Conservation (phyloP, 306 rosid species). For the Vachellia pachyceras region DNA sequence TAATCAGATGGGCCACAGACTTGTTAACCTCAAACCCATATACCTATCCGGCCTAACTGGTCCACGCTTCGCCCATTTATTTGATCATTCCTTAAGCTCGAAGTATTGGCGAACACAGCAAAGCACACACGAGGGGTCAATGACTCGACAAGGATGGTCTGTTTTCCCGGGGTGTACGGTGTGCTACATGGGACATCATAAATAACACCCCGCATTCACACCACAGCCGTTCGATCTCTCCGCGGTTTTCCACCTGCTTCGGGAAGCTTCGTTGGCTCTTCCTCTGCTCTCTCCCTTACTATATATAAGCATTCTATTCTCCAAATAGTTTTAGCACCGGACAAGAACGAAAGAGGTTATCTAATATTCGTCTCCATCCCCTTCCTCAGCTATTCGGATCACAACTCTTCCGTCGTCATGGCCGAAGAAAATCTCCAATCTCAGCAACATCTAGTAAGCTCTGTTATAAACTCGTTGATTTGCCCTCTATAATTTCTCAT, state of each 20-base stretch:
- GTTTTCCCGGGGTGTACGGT: no score
- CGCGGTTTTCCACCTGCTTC: not conserved
- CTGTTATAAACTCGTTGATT: not conserved
- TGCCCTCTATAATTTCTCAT: not conserved
- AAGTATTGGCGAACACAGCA: not conserved
- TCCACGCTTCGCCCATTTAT: not conserved
- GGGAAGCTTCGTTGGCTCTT: not conserved
- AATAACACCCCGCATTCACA: not conserved
- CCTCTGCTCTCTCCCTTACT: not conserved
- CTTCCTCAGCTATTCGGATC: not conserved
- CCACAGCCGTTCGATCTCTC: not conserved
- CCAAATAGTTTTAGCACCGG: not conserved
- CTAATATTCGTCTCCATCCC: not conserved
- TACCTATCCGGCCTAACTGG: no score
- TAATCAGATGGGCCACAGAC: no score
- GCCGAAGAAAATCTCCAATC: slow-evolving; percentile 5
- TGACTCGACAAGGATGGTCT: not conserved
- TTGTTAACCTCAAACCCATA: no score
- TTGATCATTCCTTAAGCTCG: not conserved
- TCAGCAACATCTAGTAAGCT: not conserved
- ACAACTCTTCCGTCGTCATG: not conserved
- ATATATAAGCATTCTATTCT: not conserved
- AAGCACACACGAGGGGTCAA: not conserved
- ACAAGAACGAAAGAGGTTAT: not conserved
- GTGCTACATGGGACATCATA: no score